Evolutionary conservation across 2,329 filamentous ascomycete species (phyloP).

Genomic region (Pestalotiopsis sp.): DNA sequence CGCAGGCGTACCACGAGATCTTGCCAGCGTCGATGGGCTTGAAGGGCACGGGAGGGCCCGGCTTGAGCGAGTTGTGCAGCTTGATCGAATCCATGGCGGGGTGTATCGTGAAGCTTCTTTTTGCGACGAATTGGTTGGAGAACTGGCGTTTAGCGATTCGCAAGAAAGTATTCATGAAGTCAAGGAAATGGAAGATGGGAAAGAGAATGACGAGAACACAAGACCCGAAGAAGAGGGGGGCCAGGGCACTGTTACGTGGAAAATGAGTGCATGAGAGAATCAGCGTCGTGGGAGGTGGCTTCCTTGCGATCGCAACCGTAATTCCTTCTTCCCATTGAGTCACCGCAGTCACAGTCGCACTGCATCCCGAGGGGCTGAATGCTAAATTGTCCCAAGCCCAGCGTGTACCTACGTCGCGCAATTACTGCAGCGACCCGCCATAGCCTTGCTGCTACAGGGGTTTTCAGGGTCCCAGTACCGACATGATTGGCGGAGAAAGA

Average conservation of each 20-base stretch:
- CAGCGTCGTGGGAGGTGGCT: slow-evolving; percentile 13
- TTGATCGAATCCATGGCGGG: slow-evolving; percentile 61
- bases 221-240: slow-evolving; percentile 12
- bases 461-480: neutral
- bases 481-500: neutral
- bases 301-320: neutral
- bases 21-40: slow-evolving; percentile 71
- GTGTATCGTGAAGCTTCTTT: slow-evolving; percentile 36
- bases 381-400: neutral
- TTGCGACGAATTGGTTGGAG: slow-evolving; percentile 28
- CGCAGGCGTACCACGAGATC: slow-evolving; percentile 87
- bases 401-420: neutral
- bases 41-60: slow-evolving; percentile 74
- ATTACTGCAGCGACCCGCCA: neutral
- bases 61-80: slow-evolving; percentile 78
- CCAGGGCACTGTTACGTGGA: slow-evolving; percentile 14
- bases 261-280: neutral
- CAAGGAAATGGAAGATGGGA: slow-evolving; percentile 8
- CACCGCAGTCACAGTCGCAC: slow-evolving; percentile 11
- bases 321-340: slow-evolving; percentile 7
- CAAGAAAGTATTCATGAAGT: slow-evolving; percentile 36
- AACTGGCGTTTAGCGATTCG: slow-evolving; percentile 29
- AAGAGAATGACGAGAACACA: neutral
- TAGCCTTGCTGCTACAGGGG: neutral
- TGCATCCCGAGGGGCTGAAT: slow-evolving; percentile 2